Conservation (phyloP, 306 rosid genomes). For the Biancaea sappan region DNA sequence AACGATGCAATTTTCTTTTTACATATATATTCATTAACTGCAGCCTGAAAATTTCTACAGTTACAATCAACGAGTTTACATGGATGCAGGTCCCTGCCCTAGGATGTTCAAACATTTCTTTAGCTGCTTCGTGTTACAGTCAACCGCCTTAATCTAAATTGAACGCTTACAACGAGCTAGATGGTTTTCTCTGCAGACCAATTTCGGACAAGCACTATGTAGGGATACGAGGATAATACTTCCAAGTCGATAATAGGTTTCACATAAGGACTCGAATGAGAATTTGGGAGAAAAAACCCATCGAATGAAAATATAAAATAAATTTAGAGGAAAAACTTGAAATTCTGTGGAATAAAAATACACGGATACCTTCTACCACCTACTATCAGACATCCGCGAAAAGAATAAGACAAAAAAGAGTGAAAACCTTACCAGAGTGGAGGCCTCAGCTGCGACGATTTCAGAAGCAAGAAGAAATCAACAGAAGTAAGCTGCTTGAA, state of each 20-base stretch:
- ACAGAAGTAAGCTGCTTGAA: background rate
- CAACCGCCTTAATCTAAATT: background rate
- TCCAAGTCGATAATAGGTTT: background rate
- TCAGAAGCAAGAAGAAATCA: background rate
- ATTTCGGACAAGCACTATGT: conserved; percentile 8
- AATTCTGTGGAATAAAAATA: background rate
- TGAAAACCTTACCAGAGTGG: background rate
- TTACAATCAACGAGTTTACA: background rate
- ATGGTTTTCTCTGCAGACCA: background rate
- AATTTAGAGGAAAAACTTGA: background rate
- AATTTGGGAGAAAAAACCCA: background rate
- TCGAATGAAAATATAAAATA: background rate
- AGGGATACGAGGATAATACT: conserved; percentile 1
- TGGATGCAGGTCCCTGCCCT: background rate
- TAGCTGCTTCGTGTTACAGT: background rate
- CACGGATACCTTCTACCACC: background rate
- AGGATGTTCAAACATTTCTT: background rate
- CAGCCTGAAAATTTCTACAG: background rate
- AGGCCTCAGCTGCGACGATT: background rate
- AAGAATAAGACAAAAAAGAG: background rate
- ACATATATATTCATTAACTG: background rate
- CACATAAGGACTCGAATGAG: background rate
- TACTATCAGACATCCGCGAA: conserved; percentile 30
- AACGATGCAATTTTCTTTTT: background rate
- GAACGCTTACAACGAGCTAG: background rate